Evolutionary conservation across 257 asterid genomes (phyloP), one percentile per base, ranked within the genome.

Genomic region (Solanum tarijense): DNA sequence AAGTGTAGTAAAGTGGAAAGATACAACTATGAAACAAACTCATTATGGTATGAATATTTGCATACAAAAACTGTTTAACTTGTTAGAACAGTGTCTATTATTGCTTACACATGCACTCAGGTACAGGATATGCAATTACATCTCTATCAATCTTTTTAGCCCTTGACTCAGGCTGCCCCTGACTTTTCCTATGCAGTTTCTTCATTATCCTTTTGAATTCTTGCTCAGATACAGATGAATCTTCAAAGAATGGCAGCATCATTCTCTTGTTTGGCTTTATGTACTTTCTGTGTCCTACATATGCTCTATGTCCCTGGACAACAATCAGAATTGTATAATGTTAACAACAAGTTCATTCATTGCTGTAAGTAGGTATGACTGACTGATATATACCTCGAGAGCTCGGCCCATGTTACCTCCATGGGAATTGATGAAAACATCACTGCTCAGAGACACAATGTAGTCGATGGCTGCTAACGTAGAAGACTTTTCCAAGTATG

Each of bases 381-480:
- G 76, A 55, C 65, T 20, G 25, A 5, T 25, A 65, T 5, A 65
- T 87, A 92, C 94, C 94, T 94, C 95, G 91, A 94, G 89, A 36
- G 97, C 93, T 84, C 92, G 90, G 21, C 90, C 97, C 97, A 94
- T 94, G 88, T 94, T 93, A 73, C 97, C 97, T 10, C 96, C 95
- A 27, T 94, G 97, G 48, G 97, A 94, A 68, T 92, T 93, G 83
- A 94, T 60, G 43, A 93, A 92, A 5, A 94, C 95, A 60, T 94
- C 93, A 34, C 96, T 94, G 87, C 93, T 92, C 12, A 93, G 87
- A 1, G 91, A 94, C 32, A 94, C 97, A 14, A 91, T 89, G 90
- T 94, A 94, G 86, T 94, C 97, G 12, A 93, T 88, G 68, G 96
- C 97, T 52, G 97, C 97, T 25, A 94, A 91, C 12, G 85, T 88